Evolutionary conservation across 2,329 filamentous ascomycete species (phyloP).

Genomic region (Orbilia ellipsospora): DNA sequence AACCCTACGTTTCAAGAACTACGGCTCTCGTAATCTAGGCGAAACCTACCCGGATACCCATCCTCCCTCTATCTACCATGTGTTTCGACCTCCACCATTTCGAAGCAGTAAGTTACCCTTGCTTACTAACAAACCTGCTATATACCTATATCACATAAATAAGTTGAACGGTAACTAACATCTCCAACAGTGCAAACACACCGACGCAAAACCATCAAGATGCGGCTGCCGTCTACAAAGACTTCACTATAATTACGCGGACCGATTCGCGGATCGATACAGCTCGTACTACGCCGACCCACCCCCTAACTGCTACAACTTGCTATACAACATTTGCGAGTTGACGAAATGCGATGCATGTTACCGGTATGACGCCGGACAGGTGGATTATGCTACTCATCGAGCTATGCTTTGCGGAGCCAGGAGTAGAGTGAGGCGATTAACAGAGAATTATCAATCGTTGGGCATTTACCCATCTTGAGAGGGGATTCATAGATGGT

Average conservation of each 20-base stretch:
- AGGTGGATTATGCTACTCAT: slow-evolving; percentile 9
- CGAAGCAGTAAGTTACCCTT: not conserved
- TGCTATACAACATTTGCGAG: not conserved
- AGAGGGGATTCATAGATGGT: no score
- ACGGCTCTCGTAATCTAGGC: not conserved
- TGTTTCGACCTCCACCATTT: slow-evolving; percentile 24
- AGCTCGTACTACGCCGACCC: slow-evolving; percentile 30
- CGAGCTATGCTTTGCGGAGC: slow-evolving; percentile 17
- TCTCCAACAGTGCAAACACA: slow-evolving; percentile 30
- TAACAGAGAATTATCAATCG: slow-evolving; percentile 18
- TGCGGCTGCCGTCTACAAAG: slow-evolving; percentile 22
- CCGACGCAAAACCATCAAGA: slow-evolving; percentile 20
- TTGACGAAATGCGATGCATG: slow-evolving; percentile 18
- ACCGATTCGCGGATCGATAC: slow-evolving; percentile 24
- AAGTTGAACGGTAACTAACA: not conserved
- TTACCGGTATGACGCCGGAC: slow-evolving; percentile 4
- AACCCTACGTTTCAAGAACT: no score
- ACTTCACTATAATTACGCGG: slow-evolving; percentile 10
- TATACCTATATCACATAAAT: not conserved
- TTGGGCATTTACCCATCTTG: not conserved
- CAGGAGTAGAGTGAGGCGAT: not conserved
- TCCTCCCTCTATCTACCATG: slow-evolving; percentile 1
- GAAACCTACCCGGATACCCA: not conserved
- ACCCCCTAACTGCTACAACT: slow-evolving; percentile 23
- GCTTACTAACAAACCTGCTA: no score